phyloP scores from a whole-genome alignment of 176 grass and related monocot genomes.

The Musa acuminata region DNA sequence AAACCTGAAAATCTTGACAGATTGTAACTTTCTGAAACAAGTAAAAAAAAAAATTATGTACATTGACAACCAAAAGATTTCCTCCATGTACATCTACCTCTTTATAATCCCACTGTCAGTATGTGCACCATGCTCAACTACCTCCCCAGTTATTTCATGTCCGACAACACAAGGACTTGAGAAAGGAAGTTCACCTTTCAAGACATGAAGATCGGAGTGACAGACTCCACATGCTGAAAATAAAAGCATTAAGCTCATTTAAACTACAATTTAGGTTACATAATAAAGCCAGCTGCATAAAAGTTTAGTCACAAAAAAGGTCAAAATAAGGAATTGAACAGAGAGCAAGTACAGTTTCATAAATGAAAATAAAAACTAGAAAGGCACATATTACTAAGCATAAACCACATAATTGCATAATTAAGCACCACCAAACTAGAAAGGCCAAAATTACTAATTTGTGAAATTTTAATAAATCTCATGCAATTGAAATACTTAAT shows the following conservation, averaged over 20 bases:
- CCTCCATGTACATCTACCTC: constrained; percentile 36
- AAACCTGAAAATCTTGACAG: constrained; percentile 40
- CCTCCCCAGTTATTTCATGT: constrained; percentile 97
- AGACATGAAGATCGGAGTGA: constrained; percentile 91
- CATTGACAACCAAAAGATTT: background rate
- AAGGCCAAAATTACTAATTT: too few relatives aligned
- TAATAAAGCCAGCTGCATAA: background rate
- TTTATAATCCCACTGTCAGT: constrained; percentile 49
- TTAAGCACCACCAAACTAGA: too few relatives aligned
- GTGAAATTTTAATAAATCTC: too few relatives aligned
- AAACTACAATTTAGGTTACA: background rate
- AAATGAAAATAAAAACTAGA: too few relatives aligned
- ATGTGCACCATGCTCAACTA: constrained; percentile 72
- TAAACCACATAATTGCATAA: too few relatives aligned
- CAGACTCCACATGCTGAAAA: constrained; percentile 82
- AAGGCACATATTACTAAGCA: too few relatives aligned
- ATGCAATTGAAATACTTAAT: background rate
- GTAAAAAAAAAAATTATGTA: background rate
- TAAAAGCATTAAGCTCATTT: background rate
- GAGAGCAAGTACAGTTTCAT: too few relatives aligned
- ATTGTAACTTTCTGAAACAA: constrained; percentile 1
- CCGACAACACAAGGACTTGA: constrained; percentile 74
- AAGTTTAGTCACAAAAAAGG: background rate
- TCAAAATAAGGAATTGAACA: background rate
- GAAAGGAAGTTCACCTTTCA: constrained; percentile 95